phyloP scores from a whole-genome alignment of 1,139 yeast species.

The Meyerozyma carpophila region DNA sequence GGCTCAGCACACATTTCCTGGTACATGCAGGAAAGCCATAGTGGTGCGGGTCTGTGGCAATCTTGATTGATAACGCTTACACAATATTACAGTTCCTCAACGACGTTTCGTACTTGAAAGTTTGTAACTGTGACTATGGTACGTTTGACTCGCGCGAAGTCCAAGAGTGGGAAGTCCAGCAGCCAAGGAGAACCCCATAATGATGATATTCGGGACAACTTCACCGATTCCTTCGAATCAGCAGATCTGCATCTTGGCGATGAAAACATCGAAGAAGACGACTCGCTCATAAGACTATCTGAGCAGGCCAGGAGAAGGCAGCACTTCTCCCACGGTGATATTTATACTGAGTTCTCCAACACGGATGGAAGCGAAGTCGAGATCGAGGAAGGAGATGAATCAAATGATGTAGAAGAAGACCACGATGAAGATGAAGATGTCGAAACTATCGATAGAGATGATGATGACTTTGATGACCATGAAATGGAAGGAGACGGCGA shows the following conservation, averaged over 20 bases:
- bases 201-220: neutral
- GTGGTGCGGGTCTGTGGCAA: neutral
- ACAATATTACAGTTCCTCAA: neutral
- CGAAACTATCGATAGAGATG: slow-evolving; percentile 5
- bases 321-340: neutral
- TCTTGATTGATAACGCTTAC: neutral
- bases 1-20: too few relatives aligned
- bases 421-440: slow-evolving; percentile 14
- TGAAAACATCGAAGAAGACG: slow-evolving; percentile 5
- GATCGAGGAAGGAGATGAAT: slow-evolving; percentile 7
- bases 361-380: neutral
- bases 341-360: slow-evolving; percentile 1
- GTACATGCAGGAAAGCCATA: too few relatives aligned
- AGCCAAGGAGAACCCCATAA: neutral
- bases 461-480: slow-evolving; percentile 14
- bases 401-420: slow-evolving; percentile 13
- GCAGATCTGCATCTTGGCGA: neutral
- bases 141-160: neutral
- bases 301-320: slow-evolving; percentile 10
- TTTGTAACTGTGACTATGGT: neutral
- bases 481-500: slow-evolving; percentile 12
- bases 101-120: neutral
- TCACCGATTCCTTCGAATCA: neutral
- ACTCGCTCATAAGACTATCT: slow-evolving; percentile 8
- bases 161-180: neutral